Evolutionary conservation across 305 asterid species (phyloP), one percentile per base, ranked within the genome.

Genomic region (Coffea humblotiana): DNA sequence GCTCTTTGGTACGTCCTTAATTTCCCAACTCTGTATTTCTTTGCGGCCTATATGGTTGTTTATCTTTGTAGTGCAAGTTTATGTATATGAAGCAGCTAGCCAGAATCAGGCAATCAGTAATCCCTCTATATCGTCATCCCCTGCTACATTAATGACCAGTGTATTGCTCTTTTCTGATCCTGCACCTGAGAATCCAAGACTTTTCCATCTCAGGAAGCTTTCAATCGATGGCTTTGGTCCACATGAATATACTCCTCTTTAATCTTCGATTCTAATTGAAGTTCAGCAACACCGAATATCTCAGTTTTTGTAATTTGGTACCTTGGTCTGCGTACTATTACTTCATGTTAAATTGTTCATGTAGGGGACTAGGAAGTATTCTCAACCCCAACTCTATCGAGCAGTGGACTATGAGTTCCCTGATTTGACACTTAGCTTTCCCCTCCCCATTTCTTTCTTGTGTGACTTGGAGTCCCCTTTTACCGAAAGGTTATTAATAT

Each of bases 1-100:
- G 71, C 52, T 81, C 58, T 27, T 32, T n/a, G 84, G 84, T 76
- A 81, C 64, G 77, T 49, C 3, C 16, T 35, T 40, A 40, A 40
- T 40, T 40, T 7, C 9, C 25, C 12, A 7, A 18, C 9, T 16
- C 25, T 10, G 18, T 19, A 29, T 13, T 15, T 12, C 54, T 16
- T 25, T 18, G 9, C 67, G 29, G 65, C 2, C 9, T 8, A 56
- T n/a, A 9, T 60, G 4, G 43, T 60, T 21, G 29, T n/a, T 7
- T 23, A 56, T 56, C 6, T 58, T 60, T 60, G 29, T 23, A 0
- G 45, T 18, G 25, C 43, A 9, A 8, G 43, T 40, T 32, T 3
- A 40, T 40, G 43, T 43, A 43, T 52, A 40, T 37, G 29, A 40
- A 40, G 52, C 21, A 8, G 43, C 43, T 40, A 40, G 43, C 43